Evolutionary conservation across 2,329 filamentous ascomycete species (phyloP).

Genomic region (Gaeumannomyces sp.): DNA sequence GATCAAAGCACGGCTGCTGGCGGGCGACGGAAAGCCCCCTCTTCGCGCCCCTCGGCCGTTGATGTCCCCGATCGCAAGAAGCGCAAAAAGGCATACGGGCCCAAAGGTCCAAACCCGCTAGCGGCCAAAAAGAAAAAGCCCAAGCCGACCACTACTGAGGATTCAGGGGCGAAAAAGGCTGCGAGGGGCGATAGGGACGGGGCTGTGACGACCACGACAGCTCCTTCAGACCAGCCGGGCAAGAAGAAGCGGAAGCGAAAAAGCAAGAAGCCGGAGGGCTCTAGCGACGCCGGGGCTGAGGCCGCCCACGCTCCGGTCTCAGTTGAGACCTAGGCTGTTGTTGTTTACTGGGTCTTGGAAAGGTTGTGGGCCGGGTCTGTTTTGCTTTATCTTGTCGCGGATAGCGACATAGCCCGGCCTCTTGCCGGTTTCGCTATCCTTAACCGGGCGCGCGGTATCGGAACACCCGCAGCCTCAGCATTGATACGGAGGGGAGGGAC

Average conservation of each 20-base stretch:
- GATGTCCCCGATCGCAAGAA: constrained; percentile 20
- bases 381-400: neutral
- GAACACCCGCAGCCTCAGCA: no score
- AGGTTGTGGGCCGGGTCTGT: neutral
- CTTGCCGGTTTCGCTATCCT: no score
- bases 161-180: neutral
- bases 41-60: neutral
- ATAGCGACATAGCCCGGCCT: neutral
- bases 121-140: constrained; percentile 29
- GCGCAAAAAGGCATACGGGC: constrained; percentile 25
- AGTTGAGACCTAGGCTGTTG: constrained; percentile 1
- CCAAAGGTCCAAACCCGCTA: constrained; percentile 28
- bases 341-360: neutral
- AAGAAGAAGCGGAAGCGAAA: constrained; percentile 22
- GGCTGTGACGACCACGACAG: neutral
- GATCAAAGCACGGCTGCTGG: constrained; percentile 12
- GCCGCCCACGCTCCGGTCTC: neutral
- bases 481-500: neutral
- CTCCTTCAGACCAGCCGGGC: constrained; percentile 4
- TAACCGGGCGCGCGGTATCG: no score
- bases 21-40: neutral
- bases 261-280: constrained; percentile 14
- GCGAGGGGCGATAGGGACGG: neutral
- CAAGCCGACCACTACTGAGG: neutral
- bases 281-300: neutral